Evolutionary conservation across 331 rosid species (phyloP), one percentile per base, ranked within the genome.

Genomic region (Phaseolus coccineus): DNA sequence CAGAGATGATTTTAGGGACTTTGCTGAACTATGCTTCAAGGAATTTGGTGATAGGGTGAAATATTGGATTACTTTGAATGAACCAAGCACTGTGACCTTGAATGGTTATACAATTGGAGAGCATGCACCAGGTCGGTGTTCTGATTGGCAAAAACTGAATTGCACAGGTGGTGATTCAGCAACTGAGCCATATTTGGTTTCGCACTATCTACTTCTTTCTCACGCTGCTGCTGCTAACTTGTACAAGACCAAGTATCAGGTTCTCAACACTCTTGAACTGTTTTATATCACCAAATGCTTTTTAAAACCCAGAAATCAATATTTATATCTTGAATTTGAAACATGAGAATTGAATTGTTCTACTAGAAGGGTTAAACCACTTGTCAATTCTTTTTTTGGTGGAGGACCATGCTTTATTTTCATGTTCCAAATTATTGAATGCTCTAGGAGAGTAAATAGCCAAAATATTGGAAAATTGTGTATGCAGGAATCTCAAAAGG

Each of bases 11-110:
- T 87, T 81, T 78, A 62, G 59, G 9, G 84, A 84, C 58, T 87
- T 62, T 19, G 80, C 83, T 33, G 90, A 84, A 63, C 51, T 87
- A 16, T 85, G 83, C 74, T 83, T 61, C 87, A 80, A 83, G 67
- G 77, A 83, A 80, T 86, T 86, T 73, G 87, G 89, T 11, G 80
- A 83, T 69, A 80, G 79, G 25, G 87, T 83, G 73, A 86, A 81
- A 82, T 46, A 77, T 56, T 86, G 89, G 85, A 77, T 69, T 50
- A 86, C 89, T 19, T 24, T 86, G 51, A 84, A 84, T 33, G 88
- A 87, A 61, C 90, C 90, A 2, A 39, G 25, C 9, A 63, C 42
- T 57, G 84, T 57, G 47, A 63, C 77, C 42, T 13, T 0, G 35
- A 7, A 22, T 8, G 90, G 82, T 14, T 87, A 87, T 56, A 81